Evolutionary conservation across 345 rosid species (phyloP).

Genomic region (Eucalyptus cloeziana): DNA sequence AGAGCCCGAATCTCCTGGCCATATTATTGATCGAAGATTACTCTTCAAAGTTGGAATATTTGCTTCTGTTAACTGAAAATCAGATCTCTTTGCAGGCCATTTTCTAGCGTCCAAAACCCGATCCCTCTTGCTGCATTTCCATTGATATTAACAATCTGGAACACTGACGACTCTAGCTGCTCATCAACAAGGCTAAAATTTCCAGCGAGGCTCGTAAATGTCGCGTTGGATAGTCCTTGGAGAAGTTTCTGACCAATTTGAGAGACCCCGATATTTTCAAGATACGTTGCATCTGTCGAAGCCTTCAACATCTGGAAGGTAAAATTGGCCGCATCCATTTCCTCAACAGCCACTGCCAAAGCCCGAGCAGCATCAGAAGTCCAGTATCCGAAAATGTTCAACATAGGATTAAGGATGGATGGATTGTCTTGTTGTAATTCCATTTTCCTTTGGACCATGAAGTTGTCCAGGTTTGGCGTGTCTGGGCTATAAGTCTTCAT

Average conservation of each 20-base stretch:
- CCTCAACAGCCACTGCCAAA: neutral
- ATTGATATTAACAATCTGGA: neutral
- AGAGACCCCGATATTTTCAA: neutral
- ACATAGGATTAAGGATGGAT: neutral
- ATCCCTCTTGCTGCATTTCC: neutral
- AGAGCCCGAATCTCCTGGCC: neutral
- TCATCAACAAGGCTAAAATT: neutral
- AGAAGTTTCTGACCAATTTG: neutral
- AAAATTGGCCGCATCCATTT: neutral
- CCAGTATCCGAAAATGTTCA: neutral
- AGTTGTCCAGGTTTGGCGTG: neutral
- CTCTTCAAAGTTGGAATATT: neutral
- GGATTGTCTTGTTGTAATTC: neutral
- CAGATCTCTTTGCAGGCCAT: neutral
- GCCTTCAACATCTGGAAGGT: neutral
- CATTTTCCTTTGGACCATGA: neutral
- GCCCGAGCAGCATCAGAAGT: neutral
- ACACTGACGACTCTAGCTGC: neutral
- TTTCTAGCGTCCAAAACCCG: neutral
- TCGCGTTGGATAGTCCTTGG: neutral
- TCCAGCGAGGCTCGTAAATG: neutral
- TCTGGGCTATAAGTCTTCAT: neutral
- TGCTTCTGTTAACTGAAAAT: neutral
- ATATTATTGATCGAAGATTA: neutral
- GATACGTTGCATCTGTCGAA: neutral